phyloP scores from a whole-genome alignment of 1,284 basidiomycete species.

The Ceratobasidium sp. region DNA sequence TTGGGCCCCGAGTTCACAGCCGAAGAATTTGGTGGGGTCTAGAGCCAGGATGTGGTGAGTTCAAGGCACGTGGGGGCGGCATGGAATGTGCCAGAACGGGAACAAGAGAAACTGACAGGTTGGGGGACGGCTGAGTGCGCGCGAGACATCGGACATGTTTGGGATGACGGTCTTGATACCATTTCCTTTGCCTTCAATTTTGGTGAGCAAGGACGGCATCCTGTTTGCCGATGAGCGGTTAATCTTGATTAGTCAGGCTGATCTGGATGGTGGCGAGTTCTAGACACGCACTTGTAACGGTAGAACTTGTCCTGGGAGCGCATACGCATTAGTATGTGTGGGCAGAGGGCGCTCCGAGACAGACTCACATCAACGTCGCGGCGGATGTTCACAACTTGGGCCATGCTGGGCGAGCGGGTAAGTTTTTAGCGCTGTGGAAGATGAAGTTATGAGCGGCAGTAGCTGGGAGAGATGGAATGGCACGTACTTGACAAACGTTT shows the following conservation, averaged over 20 bases:
- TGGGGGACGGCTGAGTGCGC: slow-evolving; percentile 93
- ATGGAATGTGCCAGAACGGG: slow-evolving; percentile 2
- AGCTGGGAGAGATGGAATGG: neutral
- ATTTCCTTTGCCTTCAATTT: slow-evolving; percentile 99
- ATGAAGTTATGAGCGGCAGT: neutral
- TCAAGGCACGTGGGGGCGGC: slow-evolving; percentile 15
- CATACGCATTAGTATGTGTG: slow-evolving; percentile 4
- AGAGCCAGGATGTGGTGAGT: slow-evolving; percentile 9
- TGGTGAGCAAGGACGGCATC: slow-evolving; percentile 95
- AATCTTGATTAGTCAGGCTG: slow-evolving; percentile 41
- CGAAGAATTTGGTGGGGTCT: slow-evolving; percentile 99
- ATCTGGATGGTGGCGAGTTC: slow-evolving; percentile 27
- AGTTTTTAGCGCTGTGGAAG: slow-evolving; percentile 23
- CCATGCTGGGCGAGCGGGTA: slow-evolving; percentile 72
- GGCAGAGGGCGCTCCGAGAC: slow-evolving; percentile 43
- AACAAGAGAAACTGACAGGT: slow-evolving; percentile 57
- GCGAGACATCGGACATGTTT: slow-evolving; percentile 98
- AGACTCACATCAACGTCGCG: slow-evolving; percentile 85
- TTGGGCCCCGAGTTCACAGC: slow-evolving; percentile 97
- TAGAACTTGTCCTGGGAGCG: slow-evolving; percentile 74
- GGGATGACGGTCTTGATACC: slow-evolving; percentile 99
- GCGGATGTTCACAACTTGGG: slow-evolving; percentile 93
- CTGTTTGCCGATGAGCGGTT: slow-evolving; percentile 51
- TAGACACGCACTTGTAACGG: slow-evolving; percentile 72
- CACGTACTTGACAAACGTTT: slow-evolving; percentile 20